Conservation (phyloP, 441 rosid genomes). For the Melianthus villosus region DNA sequence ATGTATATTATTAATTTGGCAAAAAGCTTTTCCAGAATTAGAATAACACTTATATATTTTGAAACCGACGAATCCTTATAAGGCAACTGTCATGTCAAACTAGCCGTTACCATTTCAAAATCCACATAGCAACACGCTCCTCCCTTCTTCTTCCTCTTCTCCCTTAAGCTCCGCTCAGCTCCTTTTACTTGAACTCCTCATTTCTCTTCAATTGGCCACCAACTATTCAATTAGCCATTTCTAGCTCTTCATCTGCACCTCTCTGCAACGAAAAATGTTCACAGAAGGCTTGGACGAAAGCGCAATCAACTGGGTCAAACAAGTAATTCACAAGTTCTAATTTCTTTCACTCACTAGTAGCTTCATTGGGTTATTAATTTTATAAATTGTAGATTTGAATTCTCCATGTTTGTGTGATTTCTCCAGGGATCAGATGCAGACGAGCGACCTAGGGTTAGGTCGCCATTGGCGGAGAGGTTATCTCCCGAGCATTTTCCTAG, state of each 20-base stretch:
- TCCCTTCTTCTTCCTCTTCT: background rate
- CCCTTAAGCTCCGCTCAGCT: background rate
- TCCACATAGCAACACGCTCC: too few relatives aligned
- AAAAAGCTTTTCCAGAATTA: too few relatives aligned
- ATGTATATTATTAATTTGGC: too few relatives aligned
- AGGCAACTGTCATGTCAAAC: slow-evolving; percentile 7
- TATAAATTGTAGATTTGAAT: too few relatives aligned
- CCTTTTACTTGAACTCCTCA: background rate
- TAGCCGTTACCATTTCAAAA: slow-evolving; percentile 3
- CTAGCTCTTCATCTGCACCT: background rate
- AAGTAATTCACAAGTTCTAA: too few relatives aligned
- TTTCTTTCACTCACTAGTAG: too few relatives aligned
- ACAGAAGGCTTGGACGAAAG: slow-evolving; percentile 50
- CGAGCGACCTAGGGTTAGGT: slow-evolving; percentile 36
- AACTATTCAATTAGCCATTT: background rate
- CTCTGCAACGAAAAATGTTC: slow-evolving; percentile 19
- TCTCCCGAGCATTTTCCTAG: slow-evolving; percentile 23
- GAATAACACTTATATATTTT: too few relatives aligned
- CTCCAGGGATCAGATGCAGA: slow-evolving; percentile 28
- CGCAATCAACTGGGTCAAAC: slow-evolving; percentile 61
- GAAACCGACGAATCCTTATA: too few relatives aligned
- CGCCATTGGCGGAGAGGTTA: slow-evolving; percentile 51
- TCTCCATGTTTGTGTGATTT: background rate
- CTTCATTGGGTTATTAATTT: too few relatives aligned
- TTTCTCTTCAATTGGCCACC: background rate